Percentiles rank a stretch among this genome's conserved stretches.
Conservation (phyloP, 768 basidiomycete species). For the Scleroderma bovista region DNA sequence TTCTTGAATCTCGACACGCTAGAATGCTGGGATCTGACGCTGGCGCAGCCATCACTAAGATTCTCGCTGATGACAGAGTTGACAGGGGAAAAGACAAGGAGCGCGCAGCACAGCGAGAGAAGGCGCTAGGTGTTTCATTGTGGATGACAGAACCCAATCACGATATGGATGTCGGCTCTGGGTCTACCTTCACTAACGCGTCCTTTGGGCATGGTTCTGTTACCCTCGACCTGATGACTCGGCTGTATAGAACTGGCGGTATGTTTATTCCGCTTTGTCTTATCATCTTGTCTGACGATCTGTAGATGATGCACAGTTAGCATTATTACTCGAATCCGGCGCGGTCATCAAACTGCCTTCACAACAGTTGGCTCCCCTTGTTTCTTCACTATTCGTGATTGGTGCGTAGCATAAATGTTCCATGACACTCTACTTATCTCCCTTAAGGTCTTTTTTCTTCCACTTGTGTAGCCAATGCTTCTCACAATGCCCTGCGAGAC, state of each 20-base stretch:
- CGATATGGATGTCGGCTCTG: slow-evolving; percentile 18
- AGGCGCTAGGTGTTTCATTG: slow-evolving; percentile 21
- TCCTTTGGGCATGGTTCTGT: slow-evolving; percentile 17
- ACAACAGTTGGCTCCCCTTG: slow-evolving; percentile 22
- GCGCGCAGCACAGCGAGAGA: slow-evolving; percentile 15
- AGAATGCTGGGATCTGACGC: slow-evolving; percentile 25
- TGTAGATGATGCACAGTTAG: slow-evolving; percentile 37
- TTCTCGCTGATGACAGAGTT: slow-evolving; percentile 38
- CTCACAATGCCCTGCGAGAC: slow-evolving; percentile 30
- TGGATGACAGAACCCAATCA: slow-evolving; percentile 26
- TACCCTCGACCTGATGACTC: slow-evolving; percentile 28
- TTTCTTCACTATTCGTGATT: slow-evolving; percentile 38
- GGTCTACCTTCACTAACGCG: neutral
- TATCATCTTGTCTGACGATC: neutral
- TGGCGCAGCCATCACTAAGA: slow-evolving; percentile 39
- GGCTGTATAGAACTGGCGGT: slow-evolving; percentile 31
- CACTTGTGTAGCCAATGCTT: slow-evolving; percentile 27
- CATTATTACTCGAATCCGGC: slow-evolving; percentile 39
- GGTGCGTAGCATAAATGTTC: slow-evolving; percentile 27
- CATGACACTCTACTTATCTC: slow-evolving; percentile 5
- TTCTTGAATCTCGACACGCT: slow-evolving; percentile 32
- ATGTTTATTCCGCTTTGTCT: slow-evolving; percentile 8
- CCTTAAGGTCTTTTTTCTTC: slow-evolving; percentile 14
- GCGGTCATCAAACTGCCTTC: slow-evolving; percentile 31
- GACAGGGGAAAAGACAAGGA: slow-evolving; percentile 25